Evolutionary conservation across 2,329 filamentous ascomycete genomes (phyloP).

Genomic region (Penicillium glabrum): DNA sequence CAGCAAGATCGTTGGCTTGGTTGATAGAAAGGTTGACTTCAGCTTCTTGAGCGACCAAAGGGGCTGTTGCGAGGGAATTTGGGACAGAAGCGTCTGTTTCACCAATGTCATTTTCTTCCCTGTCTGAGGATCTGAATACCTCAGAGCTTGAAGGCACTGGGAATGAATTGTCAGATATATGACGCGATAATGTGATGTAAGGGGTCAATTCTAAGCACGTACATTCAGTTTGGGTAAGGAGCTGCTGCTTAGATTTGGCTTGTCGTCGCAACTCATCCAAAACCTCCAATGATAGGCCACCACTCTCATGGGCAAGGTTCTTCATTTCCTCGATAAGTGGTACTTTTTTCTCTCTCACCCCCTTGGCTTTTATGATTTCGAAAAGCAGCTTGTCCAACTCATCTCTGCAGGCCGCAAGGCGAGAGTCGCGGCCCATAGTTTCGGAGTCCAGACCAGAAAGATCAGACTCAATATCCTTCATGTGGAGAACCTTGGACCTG

Average conservation of each 20-base stretch:
- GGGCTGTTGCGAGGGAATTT: too few relatives aligned
- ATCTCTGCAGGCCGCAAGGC: too few relatives aligned
- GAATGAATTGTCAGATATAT: not conserved
- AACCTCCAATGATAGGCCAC: conserved; percentile 46
- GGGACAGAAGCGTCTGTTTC: not conserved
- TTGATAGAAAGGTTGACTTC: not conserved
- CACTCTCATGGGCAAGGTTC: conserved; percentile 48
- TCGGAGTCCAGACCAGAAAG: conserved; percentile 48
- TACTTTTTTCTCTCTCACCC: conserved; percentile 41
- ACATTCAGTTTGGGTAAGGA: conserved; percentile 20
- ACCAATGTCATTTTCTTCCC: not conserved
- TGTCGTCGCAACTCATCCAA: conserved; percentile 38
- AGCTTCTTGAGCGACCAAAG: not conserved
- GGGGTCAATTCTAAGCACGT: not conserved
- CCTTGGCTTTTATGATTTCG: too few relatives aligned
- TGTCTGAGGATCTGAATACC: not conserved
- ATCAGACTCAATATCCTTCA: conserved; percentile 50
- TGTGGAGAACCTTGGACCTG: conserved; percentile 42
- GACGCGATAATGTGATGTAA: not conserved
- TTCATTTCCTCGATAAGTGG: conserved; percentile 51
- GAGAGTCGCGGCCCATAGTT: too few relatives aligned
- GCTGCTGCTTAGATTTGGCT: conserved; percentile 18
- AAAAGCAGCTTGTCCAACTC: too few relatives aligned
- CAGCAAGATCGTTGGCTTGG: conserved; percentile 7
- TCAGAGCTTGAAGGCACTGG: not conserved